phyloP scores from a whole-genome alignment of 345 rosid genomes.

The Isatis tinctoria region DNA sequence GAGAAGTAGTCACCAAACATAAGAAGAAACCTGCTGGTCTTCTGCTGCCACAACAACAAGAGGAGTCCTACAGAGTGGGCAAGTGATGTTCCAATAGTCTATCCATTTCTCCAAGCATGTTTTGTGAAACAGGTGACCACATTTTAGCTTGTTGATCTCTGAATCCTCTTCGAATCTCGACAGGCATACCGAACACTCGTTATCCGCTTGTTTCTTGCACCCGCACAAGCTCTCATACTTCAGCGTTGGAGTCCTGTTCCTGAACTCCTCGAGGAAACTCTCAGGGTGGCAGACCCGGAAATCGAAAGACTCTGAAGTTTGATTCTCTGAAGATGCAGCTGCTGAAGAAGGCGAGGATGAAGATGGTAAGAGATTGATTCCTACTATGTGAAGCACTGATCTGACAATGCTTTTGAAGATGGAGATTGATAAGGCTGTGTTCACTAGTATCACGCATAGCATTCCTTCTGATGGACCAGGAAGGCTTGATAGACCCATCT shows the following conservation, averaged over 20 bases:
- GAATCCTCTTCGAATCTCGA: slow-evolving; percentile 55
- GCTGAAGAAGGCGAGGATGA: slow-evolving; percentile 31
- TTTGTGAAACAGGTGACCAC: slow-evolving; percentile 73
- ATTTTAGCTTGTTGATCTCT: slow-evolving; percentile 56
- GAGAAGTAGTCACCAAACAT: slow-evolving; percentile 42
- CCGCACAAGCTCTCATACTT: slow-evolving; percentile 45
- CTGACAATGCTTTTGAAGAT: slow-evolving; percentile 61
- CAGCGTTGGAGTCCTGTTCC: slow-evolving; percentile 50
- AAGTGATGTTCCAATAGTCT: slow-evolving; percentile 66
- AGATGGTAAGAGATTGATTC: slow-evolving; percentile 47
- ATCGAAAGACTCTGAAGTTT: slow-evolving; percentile 40
- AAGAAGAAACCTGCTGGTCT: slow-evolving; percentile 41
- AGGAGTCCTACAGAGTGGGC: slow-evolving; percentile 74
- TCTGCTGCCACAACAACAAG: slow-evolving; percentile 44
- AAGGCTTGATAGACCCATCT: slow-evolving; percentile 83
- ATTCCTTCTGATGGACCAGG: slow-evolving; percentile 95
- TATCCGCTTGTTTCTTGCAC: slow-evolving; percentile 45
- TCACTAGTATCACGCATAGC: slow-evolving; percentile 64
- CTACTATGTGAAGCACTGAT: slow-evolving; percentile 60
- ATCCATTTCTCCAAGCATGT: slow-evolving; percentile 78
- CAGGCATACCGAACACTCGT: slow-evolving; percentile 69
- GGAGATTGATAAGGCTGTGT: slow-evolving; percentile 83
- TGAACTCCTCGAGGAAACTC: slow-evolving; percentile 58
- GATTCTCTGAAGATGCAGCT: slow-evolving; percentile 23
- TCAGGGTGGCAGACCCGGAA: slow-evolving; percentile 37